These are phyloP conservation scores for Sisymbrium altissimum DNA, from an alignment of 345 rosid genomes.

Conservation along the genomic window DNA sequence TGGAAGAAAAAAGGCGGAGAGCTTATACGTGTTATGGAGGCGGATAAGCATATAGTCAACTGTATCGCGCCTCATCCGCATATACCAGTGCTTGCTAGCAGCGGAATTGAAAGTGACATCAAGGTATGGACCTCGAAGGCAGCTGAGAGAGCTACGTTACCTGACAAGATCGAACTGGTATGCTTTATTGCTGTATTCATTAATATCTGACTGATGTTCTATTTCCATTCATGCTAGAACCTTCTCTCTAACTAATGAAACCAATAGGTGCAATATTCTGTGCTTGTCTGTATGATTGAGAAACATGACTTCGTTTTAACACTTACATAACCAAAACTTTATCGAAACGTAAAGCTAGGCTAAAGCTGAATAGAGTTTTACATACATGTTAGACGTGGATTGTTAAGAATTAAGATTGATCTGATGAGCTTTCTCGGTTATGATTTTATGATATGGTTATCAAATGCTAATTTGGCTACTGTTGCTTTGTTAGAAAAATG, in stretches of 20 bases:
- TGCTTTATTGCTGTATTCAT: not conserved
- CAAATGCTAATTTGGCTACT: conserved; percentile 4
- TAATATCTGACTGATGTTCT: not conserved
- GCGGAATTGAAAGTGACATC: conserved; percentile 80
- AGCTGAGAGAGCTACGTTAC: conserved; percentile 59
- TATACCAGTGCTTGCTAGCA: conserved; percentile 64
- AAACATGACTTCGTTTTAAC: not conserved
- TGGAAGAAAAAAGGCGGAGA: conserved; percentile 85
- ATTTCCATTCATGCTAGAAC: not conserved
- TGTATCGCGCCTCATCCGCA: conserved; percentile 86
- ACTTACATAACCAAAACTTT: no score
- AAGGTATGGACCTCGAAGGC: conserved; percentile 87
- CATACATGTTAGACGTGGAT: no score
- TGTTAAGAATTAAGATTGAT: no score
- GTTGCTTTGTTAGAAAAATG: conserved; percentile 53
- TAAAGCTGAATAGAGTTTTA: no score
- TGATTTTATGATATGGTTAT: not conserved
- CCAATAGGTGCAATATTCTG: not conserved
- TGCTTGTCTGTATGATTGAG: conserved; percentile 1
- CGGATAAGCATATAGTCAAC: conserved; percentile 75
- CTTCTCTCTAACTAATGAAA: not conserved
- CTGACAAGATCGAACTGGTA: conserved; percentile 72
- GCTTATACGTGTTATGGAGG: conserved; percentile 77
- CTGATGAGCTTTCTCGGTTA: not conserved
- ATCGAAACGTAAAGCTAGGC: no score